Evolutionary conservation across 2,329 filamentous ascomycete genomes (phyloP), one percentile per base, ranked within the genome.

Genomic region (Lachnellula cervina): DNA sequence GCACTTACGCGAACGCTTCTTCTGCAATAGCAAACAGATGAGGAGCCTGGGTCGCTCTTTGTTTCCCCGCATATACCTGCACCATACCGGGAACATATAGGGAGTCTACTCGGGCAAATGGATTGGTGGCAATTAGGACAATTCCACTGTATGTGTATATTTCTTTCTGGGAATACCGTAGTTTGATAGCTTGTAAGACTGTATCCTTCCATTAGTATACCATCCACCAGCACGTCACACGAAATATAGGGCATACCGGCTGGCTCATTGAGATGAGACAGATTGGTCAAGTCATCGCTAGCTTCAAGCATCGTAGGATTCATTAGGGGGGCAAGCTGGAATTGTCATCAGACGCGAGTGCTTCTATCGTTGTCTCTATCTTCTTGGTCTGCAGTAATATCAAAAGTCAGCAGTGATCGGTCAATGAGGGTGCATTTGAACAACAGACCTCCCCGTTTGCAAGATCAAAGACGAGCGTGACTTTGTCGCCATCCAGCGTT

Each of bases 131-230:
- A 77, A 99, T 99, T 66, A 99, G 81, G 63, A 99, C 94, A 70
- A 99, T 97, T 71, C 94, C 94, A 72, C 90, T 96, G 78, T 99
- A 99, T 69, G 94, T 99, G 80, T 99, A 99, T 69, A 99, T 99
- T 74, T 99, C 94, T 76, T 97, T 97, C 74, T 99, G 94, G 61
- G 89, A 82, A 77, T 99, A 99, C 72, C 94, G 90, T 70, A 99
- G 82, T 71, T 92, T 91, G 74, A 99, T 99, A 54, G 94, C 94
- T 80, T 99, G 94, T 62, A 99, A 78, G 59, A 99, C 95, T 96
- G 72, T 66, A 51, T 37, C 38, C 8, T 7, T 47, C 51, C 23
- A 59, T 67, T 54, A 64, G 61, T 56, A 51, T 19, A 17, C 52
- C 46, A 47, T 40, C 51, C 53, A 35, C 37, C 45, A 57, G 51